Conservation (phyloP, 2,329 filamentous ascomycete species). For the Ophiostoma piceae region DNA sequence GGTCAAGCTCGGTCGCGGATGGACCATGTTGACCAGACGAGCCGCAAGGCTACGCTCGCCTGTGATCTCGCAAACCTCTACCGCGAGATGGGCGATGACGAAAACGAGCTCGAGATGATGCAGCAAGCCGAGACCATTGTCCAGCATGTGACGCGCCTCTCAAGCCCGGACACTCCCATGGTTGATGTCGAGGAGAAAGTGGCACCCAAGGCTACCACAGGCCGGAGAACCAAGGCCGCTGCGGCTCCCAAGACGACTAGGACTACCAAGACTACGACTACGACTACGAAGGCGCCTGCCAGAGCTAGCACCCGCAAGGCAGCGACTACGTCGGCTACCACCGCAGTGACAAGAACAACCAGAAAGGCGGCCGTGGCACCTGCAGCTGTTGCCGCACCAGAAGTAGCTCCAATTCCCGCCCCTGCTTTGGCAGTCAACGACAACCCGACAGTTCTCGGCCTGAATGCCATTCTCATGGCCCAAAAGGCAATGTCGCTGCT, state of each 20-base stretch:
- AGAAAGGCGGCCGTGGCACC: background rate
- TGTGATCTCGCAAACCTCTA: slow-evolving; percentile 55
- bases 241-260: slow-evolving; percentile 18
- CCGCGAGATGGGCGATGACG: slow-evolving; percentile 44
- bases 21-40: slow-evolving; percentile 42
- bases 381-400: background rate
- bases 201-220: background rate
- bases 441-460: slow-evolving; percentile 31
- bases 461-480: slow-evolving; percentile 39
- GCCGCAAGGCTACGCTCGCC: slow-evolving; percentile 44
- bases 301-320: background rate
- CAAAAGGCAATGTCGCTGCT: slow-evolving; percentile 45
- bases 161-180: background rate
- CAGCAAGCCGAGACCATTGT: slow-evolving; percentile 44
- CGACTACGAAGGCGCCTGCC: slow-evolving; percentile 14
- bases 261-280: slow-evolving; percentile 16
- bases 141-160: background rate
- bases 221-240: slow-evolving; percentile 29
- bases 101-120: slow-evolving; percentile 42
- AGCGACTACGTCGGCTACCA: background rate
- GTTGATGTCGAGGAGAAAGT: background rate
- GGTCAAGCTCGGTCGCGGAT: slow-evolving; percentile 50
- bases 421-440: slow-evolving; percentile 15
- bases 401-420: background rate
- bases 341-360: background rate